These are phyloP conservation scores for Acanthamoeba castellanii DNA, from an alignment of 208 protist species.

Conservation along the genomic window DNA sequence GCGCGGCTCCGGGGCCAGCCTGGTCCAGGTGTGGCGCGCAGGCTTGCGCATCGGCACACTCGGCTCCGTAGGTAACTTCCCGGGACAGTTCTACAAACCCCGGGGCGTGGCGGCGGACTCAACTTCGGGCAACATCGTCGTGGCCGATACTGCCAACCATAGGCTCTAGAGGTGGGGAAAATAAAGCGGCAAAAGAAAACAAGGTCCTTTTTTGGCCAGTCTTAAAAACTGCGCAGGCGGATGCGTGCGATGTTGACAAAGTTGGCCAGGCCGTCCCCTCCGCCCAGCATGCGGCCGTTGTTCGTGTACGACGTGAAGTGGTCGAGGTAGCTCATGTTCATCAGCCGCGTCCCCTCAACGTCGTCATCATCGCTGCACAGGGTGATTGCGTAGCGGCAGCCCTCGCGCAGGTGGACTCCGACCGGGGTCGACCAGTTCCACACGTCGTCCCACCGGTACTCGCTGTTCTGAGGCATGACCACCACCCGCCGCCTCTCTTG, in stretches of 20 bases:
- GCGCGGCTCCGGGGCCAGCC: too few species aligned
- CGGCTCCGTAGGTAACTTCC: too few species aligned
- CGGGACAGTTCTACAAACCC: too few species aligned
- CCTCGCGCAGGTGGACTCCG: neutral
- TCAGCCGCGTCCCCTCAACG: neutral
- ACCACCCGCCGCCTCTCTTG: neutral
- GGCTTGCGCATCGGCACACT: too few species aligned
- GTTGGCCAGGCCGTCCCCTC: neutral
- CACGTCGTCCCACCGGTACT: constrained; percentile 1
- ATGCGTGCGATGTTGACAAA: constrained; percentile 8
- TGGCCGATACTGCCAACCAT: too few species aligned
- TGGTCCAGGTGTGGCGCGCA: too few species aligned
- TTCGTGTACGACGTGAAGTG: constrained; percentile 29
- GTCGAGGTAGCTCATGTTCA: constrained; percentile 39
- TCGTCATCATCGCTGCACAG: neutral
- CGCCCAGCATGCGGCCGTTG: constrained; percentile 22
- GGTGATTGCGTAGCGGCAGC: neutral
- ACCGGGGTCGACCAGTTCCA: constrained; percentile 22
- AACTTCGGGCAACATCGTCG: too few species aligned
- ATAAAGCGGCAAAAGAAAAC: too few species aligned
- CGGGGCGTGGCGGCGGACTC: too few species aligned
- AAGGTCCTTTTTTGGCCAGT: too few species aligned
- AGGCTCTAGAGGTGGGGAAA: too few species aligned
- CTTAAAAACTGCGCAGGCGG: too few species aligned
- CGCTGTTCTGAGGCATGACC: constrained; percentile 43